These are phyloP conservation scores for Bonia amplexicaulis DNA, from an alignment of 176 grass and related monocot genomes.

Conservation along the genomic window DNA sequence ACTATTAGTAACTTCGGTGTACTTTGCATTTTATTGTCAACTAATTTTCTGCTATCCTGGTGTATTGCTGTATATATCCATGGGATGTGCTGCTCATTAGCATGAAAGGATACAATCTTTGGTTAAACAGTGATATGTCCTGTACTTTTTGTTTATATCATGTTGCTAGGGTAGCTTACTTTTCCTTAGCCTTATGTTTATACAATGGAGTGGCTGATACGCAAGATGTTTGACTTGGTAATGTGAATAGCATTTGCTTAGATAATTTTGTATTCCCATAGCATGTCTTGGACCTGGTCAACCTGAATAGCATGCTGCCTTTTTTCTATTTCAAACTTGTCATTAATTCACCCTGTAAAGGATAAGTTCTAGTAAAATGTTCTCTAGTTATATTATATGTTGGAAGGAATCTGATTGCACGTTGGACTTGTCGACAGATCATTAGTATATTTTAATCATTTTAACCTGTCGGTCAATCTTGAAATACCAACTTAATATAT, in stretches of 20 bases:
- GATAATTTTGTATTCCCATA: slow-evolving; percentile 6
- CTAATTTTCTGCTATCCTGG: not conserved
- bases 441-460: slow-evolving; percentile 10
- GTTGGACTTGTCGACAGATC: not conserved
- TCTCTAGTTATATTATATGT: slow-evolving; percentile 6
- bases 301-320: not conserved
- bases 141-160: not conserved
- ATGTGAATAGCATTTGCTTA: slow-evolving; percentile 21
- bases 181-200: not conserved
- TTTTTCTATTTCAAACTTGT: slow-evolving; percentile 5
- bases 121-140: not conserved
- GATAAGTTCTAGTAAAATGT: slow-evolving; percentile 15
- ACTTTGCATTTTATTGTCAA: not conserved
- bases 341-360: not conserved
- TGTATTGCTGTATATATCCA: not conserved
- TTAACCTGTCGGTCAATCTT: not conserved
- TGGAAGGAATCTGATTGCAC: not conserved
- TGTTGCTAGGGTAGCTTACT: not conserved
- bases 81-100: not conserved
- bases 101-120: too few relatives aligned
- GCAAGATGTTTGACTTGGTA: slow-evolving; percentile 24
- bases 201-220: not conserved
- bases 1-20: not conserved
- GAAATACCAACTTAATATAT: slow-evolving; percentile 12
- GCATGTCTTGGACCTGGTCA: slow-evolving; percentile 27